These are phyloP conservation scores for Penicillium decumbens DNA, from an alignment of 2,329 filamentous ascomycete species.

Conservation along the genomic window DNA sequence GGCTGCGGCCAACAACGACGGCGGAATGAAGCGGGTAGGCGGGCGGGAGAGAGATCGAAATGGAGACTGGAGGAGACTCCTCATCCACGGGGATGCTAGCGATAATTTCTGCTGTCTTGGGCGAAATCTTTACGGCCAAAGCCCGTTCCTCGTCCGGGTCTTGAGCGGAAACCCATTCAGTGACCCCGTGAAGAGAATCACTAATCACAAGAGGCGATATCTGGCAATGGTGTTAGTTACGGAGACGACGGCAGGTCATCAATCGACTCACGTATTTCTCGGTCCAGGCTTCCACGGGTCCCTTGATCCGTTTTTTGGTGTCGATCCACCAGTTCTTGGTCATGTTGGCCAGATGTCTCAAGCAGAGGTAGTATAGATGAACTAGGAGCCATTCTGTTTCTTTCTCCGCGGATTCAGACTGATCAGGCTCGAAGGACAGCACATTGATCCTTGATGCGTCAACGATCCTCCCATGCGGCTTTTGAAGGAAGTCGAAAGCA, in stretches of 20 bases:
- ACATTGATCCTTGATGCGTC: conserved; percentile 68
- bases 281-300: conserved; percentile 78
- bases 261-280: conserved; percentile 68
- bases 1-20: conserved; percentile 68
- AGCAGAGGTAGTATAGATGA: conserved; percentile 76
- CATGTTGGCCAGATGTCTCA: conserved; percentile 71
- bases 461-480: conserved; percentile 66
- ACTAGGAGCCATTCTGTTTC: conserved; percentile 79
- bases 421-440: conserved; percentile 54
- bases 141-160: conserved; percentile 50
- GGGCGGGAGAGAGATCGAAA: conserved; percentile 73
- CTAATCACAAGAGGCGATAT: conserved; percentile 42
- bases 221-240: conserved; percentile 21
- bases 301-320: conserved; percentile 72
- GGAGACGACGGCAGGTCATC: neutral
- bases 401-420: conserved; percentile 63
- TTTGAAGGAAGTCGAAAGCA: conserved; percentile 77
- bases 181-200: conserved; percentile 39
- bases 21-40: conserved; percentile 80
- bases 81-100: conserved; percentile 88
- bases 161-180: conserved; percentile 41
- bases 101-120: conserved; percentile 67
- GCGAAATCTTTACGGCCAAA: conserved; percentile 66
- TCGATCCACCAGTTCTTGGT: conserved; percentile 82
- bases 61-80: conserved; percentile 70